Base-by-base conservation (phyloP, 2,329 filamentous ascomycete genomes). In the Cercospora zeina region DNA sequence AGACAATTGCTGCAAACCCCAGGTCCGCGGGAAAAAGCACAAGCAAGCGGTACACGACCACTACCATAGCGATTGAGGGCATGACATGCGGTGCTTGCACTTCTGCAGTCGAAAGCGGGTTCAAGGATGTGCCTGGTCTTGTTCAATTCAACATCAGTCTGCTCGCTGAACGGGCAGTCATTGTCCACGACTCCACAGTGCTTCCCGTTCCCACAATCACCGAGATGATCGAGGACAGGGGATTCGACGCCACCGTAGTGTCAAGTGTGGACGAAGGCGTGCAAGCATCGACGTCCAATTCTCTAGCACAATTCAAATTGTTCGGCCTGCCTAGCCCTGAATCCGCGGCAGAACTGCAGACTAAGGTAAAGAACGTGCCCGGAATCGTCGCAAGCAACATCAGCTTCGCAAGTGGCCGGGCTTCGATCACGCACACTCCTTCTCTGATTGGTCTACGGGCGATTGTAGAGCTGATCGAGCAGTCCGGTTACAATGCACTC, bases 61-160 rank as follows among this genome's bases (percentile, higher is more conserved):
- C 93, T 0, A 97, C 93, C 0, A 83, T 99, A 16, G 87, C 90
- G 4, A 90, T 99, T 59, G 91, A 95, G 68, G 95, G 95, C 55
- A 99, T 99, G 95, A 99, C 95, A 1, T 97, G 95, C 73, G 93
- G 93, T 21, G 91, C 95, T 45, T 99, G 95, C 77, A 97, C 95
- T 0, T 93, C 93, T 1, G 92, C 93, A 5, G 87, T 97, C 1
- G 90, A 97, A 72, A 83, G 85, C 55, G 91, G 89, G 3, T 95
- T 99, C 77, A 85, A 86, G 68, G 85, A 84, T 65, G 77, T 93
- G 1, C 86, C 89, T 9, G 95, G 95, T 21, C 77, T 97, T 14
- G 73, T 91, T 60, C 90, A 92, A 67, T 96, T 97, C 81, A 96
- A 96, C 73, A 96, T 99, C 75, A 96, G 91, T 77, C 80, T 99